Evolutionary conservation across 257 asterid genomes (phyloP).

Genomic region (Rauvolfia tetraphylla): DNA sequence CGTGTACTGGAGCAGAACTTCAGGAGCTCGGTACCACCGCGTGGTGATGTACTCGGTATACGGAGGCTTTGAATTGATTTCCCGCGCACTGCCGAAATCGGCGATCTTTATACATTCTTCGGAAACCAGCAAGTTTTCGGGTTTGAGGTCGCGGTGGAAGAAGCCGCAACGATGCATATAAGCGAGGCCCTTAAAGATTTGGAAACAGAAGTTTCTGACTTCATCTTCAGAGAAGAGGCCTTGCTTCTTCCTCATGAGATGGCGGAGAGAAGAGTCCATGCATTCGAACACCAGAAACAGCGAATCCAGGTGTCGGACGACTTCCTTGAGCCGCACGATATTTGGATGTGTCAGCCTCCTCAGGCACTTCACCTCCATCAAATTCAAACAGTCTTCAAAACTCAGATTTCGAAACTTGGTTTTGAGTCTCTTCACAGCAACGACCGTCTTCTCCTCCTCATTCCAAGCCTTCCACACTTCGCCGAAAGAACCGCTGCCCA

Average conservation of each 20-base stretch:
- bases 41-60: neutral
- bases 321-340: neutral
- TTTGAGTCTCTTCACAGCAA: neutral
- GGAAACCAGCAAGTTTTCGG: neutral
- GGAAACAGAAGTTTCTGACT: neutral
- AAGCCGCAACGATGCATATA: neutral
- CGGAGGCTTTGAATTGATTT: neutral
- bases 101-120: neutral
- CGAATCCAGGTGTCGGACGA: neutral
- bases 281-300: neutral
- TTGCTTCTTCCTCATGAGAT: neutral
- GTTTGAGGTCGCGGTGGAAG: conserved; percentile 3
- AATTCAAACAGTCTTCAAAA: neutral
- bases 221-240: neutral
- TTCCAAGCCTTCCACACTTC: neutral
- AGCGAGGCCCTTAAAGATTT: neutral
- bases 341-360: neutral
- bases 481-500: neutral
- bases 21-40: conserved; percentile 66
- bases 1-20: conserved; percentile 61
- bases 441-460: no score
- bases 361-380: neutral
- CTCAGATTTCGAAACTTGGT: no score
- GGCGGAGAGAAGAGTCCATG: neutral
- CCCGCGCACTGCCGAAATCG: neutral